Evolutionary conservation across 108 stramenopile genomes (phyloP), one percentile per base, ranked within the genome.

Genomic region (Seminavis robusta): DNA sequence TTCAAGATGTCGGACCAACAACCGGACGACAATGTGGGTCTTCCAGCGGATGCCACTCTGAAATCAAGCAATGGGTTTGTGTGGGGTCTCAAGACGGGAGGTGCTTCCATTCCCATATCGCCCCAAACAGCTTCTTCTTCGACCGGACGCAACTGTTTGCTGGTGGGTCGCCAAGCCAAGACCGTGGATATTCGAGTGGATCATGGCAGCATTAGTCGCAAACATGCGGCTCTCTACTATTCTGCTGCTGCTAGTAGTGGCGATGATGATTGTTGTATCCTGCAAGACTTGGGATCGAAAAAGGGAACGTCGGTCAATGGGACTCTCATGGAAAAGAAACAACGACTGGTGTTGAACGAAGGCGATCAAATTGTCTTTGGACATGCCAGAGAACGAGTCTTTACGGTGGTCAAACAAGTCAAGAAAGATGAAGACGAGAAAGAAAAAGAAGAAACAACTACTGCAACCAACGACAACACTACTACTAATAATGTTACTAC

Each of bases 241-340:
- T 23, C 27, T 3, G n/a, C n/a, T n/a, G n/a, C n/a, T n/a, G n/a
- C n/a, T 21, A 45, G 46, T 26, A 13, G 20, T n/a, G 21, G 32
- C 51, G 36, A 61, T 42, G 24, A 29, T 24, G 13, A 39, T 47
- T 28, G 31, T 16, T 33, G 78, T 0, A 51, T 81, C 16, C 33
- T 85, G 15, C 58, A 77, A 49, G 84, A 81, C 65, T 77, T 81
- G 34, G 84, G 84, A 31, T 77, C 78, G 30, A 85, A 85, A 38
- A 71, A 85, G 58, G 84, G 84, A 6, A 77, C 75, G 15, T 54
- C 55, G 26, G 77, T 85, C 11, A 60, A 81, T 48, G 60, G 58
- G 21, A 13, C 19, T 9, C n/a, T n/a, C n/a, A n/a, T n/a, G n/a
- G n/a, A n/a, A n/a, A n/a, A n/a, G n/a, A n/a, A n/a, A n/a, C 65